Evolutionary conservation across 208 protist genomes (phyloP).

Genomic region (Crithidia thermophila): DNA sequence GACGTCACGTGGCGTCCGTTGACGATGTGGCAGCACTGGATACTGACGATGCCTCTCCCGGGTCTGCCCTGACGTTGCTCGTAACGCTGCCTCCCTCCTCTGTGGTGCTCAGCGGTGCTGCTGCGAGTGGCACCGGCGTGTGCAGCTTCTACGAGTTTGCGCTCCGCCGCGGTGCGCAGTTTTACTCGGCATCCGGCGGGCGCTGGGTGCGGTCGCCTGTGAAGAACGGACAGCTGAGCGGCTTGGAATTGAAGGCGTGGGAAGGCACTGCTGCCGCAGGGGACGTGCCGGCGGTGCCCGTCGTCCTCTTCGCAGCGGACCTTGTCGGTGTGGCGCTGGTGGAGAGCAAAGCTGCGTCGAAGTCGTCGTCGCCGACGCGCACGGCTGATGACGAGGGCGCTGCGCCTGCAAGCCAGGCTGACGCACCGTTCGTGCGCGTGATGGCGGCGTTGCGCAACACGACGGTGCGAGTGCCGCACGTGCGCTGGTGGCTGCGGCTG

Average conservation of each 20-base stretch:
- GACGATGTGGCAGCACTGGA: background rate
- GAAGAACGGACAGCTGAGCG: slow-evolving; percentile 22
- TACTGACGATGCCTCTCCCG: background rate
- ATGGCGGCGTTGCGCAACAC: slow-evolving; percentile 8
- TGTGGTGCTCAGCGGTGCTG: background rate
- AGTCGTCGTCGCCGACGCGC: background rate
- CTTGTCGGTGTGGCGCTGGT: slow-evolving; percentile 7
- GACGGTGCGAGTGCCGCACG: slow-evolving; percentile 18
- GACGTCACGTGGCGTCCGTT: background rate
- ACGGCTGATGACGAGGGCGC: background rate
- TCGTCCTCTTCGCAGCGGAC: slow-evolving; percentile 23
- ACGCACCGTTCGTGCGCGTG: background rate
- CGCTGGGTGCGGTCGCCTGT: slow-evolving; percentile 24
- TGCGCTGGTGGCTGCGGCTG: slow-evolving; percentile 30
- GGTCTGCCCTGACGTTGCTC: slow-evolving; percentile 10
- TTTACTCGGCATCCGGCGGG: slow-evolving; percentile 25
- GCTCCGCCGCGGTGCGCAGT: slow-evolving; percentile 22
- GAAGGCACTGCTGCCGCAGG: background rate
- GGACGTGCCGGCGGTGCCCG: no score
- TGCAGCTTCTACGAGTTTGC: slow-evolving; percentile 17
- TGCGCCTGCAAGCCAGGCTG: background rate
- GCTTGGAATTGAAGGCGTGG: slow-evolving; percentile 12
- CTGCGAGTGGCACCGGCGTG: background rate
- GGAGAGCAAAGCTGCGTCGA: background rate
- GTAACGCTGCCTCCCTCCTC: slow-evolving; percentile 13